Base-by-base conservation (phyloP, 2,329 filamentous ascomycete species). In the Zymoseptoria tritici region DNA sequence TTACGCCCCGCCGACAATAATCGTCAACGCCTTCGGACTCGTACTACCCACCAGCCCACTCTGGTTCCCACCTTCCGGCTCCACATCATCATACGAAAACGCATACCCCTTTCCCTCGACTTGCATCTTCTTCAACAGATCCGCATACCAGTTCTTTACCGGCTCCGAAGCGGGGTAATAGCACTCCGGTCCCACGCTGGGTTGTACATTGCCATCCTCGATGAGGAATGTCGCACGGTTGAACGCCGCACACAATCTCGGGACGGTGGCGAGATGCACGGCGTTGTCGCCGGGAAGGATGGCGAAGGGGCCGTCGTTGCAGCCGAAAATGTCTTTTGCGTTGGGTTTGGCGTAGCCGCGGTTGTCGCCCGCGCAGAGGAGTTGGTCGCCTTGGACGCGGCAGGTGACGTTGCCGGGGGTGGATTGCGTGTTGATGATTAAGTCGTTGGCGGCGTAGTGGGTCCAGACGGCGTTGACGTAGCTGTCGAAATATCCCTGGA, bases 191-290 rank as follows among this genome's bases (percentile, higher is more conserved):
- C 29, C n/a, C 0, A 62, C n/a, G 31, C 70, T 69, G 1, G 81
- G 81, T 66, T 82, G 78, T 1, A 75, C 62, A 62, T 80, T 69
- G 21, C 81, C 81, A 0, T 77, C 80, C 0, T 69, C 65, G 0
- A 74, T 69, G 55, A 89, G 73, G 56, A 93, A 74, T 5, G 87
- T 92, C 19, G 82, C 84, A 20, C 90, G 82, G 74, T 92, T 91
- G 67, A 92, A 83, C 1, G 87, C 88, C 0, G 90, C 89, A 1
- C 87, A 83, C 6, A 94, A 76, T 13, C 90, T 81, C 0, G 90
- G 87, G 1, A 85, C 85, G 57, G 91, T 81, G 42, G 86, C 86
- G 60, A 75, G 74, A 50, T 77, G 73, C 1, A 78, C 72, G 3
- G 65, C 69, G 56, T 75, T 76, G 20, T 74, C 69, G 6, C 67